A percentile compares a stretch with the other conserved stretches of the same genome.
Conservation (phyloP, 2,329 filamentous ascomycete species). For the Penicillium sp. region DNA sequence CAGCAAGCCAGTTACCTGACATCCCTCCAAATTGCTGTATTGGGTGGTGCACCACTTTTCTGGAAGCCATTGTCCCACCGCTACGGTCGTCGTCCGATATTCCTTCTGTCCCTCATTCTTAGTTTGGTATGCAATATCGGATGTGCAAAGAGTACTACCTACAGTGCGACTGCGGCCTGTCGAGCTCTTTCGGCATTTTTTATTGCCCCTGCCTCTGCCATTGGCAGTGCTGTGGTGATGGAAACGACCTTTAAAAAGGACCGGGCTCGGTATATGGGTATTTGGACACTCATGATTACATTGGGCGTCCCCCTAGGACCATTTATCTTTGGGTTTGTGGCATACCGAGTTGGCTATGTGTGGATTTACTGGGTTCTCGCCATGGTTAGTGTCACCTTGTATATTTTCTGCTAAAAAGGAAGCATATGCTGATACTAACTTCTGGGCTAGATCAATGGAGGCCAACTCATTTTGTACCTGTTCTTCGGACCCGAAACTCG, state of each 20-base stretch:
- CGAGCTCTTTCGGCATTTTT: slow-evolving; percentile 57
- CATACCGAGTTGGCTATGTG: slow-evolving; percentile 54
- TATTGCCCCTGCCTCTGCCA: slow-evolving; percentile 55
- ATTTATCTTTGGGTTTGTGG: slow-evolving; percentile 46
- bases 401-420: not conserved
- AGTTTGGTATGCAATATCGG: slow-evolving; percentile 56
- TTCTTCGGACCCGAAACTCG: slow-evolving; percentile 58
- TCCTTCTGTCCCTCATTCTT: slow-evolving; percentile 53
- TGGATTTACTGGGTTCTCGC: slow-evolving; percentile 63
- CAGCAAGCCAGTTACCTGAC: slow-evolving; percentile 55
- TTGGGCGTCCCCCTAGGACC: slow-evolving; percentile 48
- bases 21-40: slow-evolving; percentile 53
- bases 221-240: slow-evolving; percentile 59
- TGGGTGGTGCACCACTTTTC: slow-evolving; percentile 55
- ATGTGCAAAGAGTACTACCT: slow-evolving; percentile 53
- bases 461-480: slow-evolving; percentile 58
- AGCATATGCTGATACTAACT: not conserved
- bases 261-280: slow-evolving; percentile 56
- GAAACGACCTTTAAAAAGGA: slow-evolving; percentile 60
- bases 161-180: slow-evolving; percentile 52
- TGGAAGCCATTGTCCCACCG: slow-evolving; percentile 55
- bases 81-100: slow-evolving; percentile 56
- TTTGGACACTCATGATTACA: slow-evolving; percentile 57
- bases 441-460: slow-evolving; percentile 52
- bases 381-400: slow-evolving; percentile 43